Base-by-base conservation (phyloP, 1,139 yeast genomes). In the Debaryomyces fabryi region DNA sequence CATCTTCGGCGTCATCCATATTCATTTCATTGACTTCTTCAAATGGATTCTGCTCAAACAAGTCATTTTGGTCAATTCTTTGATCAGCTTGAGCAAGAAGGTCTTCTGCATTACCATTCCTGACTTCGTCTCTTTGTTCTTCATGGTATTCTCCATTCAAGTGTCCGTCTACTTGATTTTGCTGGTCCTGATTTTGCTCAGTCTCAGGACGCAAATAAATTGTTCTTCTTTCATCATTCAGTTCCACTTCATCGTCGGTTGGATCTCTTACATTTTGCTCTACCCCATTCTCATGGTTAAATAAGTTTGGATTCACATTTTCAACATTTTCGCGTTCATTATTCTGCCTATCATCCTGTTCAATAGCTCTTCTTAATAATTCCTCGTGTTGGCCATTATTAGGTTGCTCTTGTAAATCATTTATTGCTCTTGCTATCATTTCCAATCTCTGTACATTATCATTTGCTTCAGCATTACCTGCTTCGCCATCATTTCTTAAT, bases 401-500 rank as follows among this genome's bases (percentile, higher is more conserved):
- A 13, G 55, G 57, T 29, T 58, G 63, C 18, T 60, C 58, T 49
- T 67, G 68, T 39, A 71, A 58, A 47, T 69, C 73, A 39, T 63
- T 61, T 7, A 71, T 56, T 4, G 74, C 75, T 39, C 65, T 55
- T 1, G 67, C 71, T 35, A 71, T 55, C 52, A 59, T 54, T 42
- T 68, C 72, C 25, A 69, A 57, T 35, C 70, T 54, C 39, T 62
- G 63, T 8, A 63, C 54, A 41, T 56, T 58, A 10, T 55, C 66
- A 21, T 56, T 61, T 8, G 63, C 67, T n/a, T 58, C 61, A 3
- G 48, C 59, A 46, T 59, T 54, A 7, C 65, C 68, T 24, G 57
- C 58, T 9, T 52, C 55, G 18, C 59, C 65, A 21, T 65, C 69
- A 25, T 64, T 59, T 40, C 72, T 56, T 46, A 70, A 57, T 1